Evolutionary conservation across 139 green algal genomes (phyloP).

Genomic region (Gonium pectorale): DNA sequence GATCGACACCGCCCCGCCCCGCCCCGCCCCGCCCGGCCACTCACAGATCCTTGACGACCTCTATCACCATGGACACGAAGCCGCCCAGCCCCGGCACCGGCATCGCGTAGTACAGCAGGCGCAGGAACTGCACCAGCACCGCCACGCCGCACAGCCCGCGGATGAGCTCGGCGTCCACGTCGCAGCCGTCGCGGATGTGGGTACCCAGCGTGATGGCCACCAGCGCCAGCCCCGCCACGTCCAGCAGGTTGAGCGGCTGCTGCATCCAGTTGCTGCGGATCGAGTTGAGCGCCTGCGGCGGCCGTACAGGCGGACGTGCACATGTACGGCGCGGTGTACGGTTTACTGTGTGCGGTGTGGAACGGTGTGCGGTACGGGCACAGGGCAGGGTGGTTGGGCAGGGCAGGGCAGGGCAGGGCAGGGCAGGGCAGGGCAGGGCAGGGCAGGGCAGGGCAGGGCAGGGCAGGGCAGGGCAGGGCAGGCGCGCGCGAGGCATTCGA

Average conservation of each 20-base stretch:
- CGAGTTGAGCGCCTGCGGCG: background rate
- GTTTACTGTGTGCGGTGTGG: too few species aligned
- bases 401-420: too few species aligned
- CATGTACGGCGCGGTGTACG: too few species aligned
- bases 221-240: background rate
- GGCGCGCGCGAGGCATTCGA: too few species aligned
- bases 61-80: background rate
- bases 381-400: too few species aligned
- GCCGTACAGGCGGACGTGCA: too few species aligned
- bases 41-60: background rate
- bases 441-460: too few species aligned
- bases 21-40: too few species aligned
- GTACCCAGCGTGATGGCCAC: background rate
- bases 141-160: background rate
- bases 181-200: background rate
- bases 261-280: background rate
- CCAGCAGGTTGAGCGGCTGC: slow-evolving; percentile 4
- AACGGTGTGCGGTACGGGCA: too few species aligned
- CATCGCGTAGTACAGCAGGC: background rate
- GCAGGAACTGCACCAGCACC: background rate
- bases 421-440: too few species aligned
- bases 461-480: too few species aligned
- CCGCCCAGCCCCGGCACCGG: background rate
- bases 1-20: too few species aligned
- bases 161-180: background rate